phyloP scores from a whole-genome alignment of 2,329 filamentous ascomycete species.

The Colletotrichum simmondsii region DNA sequence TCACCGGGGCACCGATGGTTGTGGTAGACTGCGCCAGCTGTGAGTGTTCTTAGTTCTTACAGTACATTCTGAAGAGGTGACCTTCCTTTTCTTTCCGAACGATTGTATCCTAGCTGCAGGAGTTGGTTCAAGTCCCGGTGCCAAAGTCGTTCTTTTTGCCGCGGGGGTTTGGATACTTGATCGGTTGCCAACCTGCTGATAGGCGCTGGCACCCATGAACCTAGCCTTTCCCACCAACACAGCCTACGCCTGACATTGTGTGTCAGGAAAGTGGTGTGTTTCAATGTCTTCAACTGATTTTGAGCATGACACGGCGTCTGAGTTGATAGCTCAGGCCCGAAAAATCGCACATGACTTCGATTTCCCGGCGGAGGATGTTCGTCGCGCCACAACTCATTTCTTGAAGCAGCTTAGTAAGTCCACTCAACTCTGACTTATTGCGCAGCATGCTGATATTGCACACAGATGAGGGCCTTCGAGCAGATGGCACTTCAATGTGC shows the following conservation, averaged over 20 bases:
- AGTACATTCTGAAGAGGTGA: background rate
- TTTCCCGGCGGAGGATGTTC: slow-evolving; percentile 9
- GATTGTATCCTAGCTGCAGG: background rate
- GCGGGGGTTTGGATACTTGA: slow-evolving; percentile 24
- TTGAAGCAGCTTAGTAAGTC: slow-evolving; percentile 36
- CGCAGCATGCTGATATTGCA: background rate
- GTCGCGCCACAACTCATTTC: slow-evolving; percentile 34
- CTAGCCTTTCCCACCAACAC: slow-evolving; percentile 7
- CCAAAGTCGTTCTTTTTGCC: background rate
- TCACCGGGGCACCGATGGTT: slow-evolving; percentile 8
- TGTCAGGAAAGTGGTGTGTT: background rate
- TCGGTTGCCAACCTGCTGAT: slow-evolving; percentile 11
- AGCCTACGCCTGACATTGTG: background rate
- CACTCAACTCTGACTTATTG: background rate
- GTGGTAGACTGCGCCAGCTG: background rate
- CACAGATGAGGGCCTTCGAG: slow-evolving; percentile 59
- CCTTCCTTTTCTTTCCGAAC: background rate
- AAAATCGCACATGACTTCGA: slow-evolving; percentile 16
- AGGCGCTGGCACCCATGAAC: slow-evolving; percentile 21
- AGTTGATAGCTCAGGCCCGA: slow-evolving; percentile 7
- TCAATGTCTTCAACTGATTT: background rate
- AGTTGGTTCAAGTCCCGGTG: background rate
- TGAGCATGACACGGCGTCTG: background rate
- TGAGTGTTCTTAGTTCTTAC: background rate
- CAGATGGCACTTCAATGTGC: slow-evolving; percentile 41